Percentiles rank a stretch among this genome's conserved stretches.
Conservation (phyloP, 2,329 filamentous ascomycete species). For the Dissoconium aciculare region DNA sequence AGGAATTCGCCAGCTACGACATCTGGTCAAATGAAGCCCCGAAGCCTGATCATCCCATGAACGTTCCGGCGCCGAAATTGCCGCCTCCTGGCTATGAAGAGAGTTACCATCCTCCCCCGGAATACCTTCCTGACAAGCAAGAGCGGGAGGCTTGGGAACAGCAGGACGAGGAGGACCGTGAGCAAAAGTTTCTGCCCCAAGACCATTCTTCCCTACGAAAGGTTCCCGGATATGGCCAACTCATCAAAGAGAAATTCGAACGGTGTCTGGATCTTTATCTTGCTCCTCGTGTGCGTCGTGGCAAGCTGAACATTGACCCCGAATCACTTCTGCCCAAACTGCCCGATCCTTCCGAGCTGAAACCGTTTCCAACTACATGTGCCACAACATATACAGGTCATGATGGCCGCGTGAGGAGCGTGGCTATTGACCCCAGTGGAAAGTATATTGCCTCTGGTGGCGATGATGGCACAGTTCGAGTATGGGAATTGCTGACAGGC, state of each 20-base stretch:
- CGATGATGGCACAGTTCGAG: constrained; percentile 78
- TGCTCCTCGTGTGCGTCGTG: constrained; percentile 79
- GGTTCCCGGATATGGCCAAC: constrained; percentile 77
- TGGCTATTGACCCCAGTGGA: constrained; percentile 73
- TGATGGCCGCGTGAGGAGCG: constrained; percentile 69
- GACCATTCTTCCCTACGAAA: constrained; percentile 73
- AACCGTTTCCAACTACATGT: constrained; percentile 84
- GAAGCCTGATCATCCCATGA: constrained; percentile 74
- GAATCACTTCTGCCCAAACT: constrained; percentile 84
- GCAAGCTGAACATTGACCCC: constrained; percentile 92
- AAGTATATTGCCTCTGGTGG: constrained; percentile 81
- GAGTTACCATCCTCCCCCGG: constrained; percentile 88
- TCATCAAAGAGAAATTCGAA: constrained; percentile 94
- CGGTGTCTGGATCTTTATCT: constrained; percentile 90
- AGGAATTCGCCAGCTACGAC: constrained; percentile 63
- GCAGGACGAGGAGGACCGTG: constrained; percentile 74
- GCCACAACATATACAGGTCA: constrained; percentile 80
- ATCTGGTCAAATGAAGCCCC: constrained; percentile 89
- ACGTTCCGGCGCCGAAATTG: constrained; percentile 84
- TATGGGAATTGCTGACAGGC: constrained; percentile 79
- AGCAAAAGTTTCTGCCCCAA: constrained; percentile 73
- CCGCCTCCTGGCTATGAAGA: constrained; percentile 88
- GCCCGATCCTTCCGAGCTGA: constrained; percentile 80
- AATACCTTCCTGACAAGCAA: constrained; percentile 76
- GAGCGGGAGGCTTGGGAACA: constrained; percentile 78